Evolutionary conservation across 331 rosid genomes (phyloP), one percentile per base, ranked within the genome.

Genomic region (Erythrophleum ivorense): DNA sequence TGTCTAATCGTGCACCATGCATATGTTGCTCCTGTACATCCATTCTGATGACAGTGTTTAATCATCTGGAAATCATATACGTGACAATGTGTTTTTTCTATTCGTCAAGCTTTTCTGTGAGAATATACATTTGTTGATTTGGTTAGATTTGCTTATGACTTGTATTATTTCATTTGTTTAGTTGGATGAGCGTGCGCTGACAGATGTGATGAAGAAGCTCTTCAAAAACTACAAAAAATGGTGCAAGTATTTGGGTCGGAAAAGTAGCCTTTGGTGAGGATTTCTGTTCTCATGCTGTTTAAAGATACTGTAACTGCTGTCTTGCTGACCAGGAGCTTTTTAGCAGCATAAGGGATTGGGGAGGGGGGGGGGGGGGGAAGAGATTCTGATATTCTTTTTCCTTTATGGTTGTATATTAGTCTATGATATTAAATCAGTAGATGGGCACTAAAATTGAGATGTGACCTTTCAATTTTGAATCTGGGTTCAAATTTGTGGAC

Each of bases 221-320:
- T 96, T 96, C 94, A 96, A 94, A 90, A 96, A 91, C 85, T 93
- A 96, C 82, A 96, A 96, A 81, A 92, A 90, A 80, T 96, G 98
- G 99, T 96, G 99, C 97, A 96, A 93, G 85, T 96, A 92, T 86
- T 86, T 96, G 92, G 97, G 88, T 80, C 91, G 99, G 84, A 96
- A 91, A 91, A 96, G 99, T 82, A 96, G 99, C 86, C 97, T 96
- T 63, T 96, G 99, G 99, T 94, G 80, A 82, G 97, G 54, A 48
- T 49, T 82, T 77, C 57, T 63, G 10, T 53, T 55, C 34, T 70
- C 62, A 68, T 82, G 40, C 45, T 62, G 55, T 67, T 68, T 57
- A 53, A 79, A 57, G 66, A n/a, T 81, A 78, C 48, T 46, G 52
- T 38, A n/a, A 15, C 53, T 41, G 72, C 46, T 50, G 41, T 78